A percentile compares a stretch with the other conserved stretches of the same genome.
Conservation (phyloP, 495 filamentous ascomycete genomes). For the Penicillium canescens region DNA sequence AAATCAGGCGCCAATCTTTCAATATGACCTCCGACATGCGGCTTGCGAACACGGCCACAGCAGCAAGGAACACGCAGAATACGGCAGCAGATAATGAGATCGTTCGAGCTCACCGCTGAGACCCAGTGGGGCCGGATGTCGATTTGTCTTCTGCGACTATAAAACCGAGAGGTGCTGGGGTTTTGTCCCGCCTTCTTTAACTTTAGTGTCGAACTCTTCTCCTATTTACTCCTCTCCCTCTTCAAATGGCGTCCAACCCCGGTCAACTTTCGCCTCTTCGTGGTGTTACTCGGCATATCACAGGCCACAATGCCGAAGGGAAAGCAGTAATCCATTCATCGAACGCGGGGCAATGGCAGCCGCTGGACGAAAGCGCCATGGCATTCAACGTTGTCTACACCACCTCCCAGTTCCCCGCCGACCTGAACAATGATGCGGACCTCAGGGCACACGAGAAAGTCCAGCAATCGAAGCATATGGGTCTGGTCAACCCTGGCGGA, state of each 20-base stretch:
- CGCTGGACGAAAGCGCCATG: constrained; percentile 22
- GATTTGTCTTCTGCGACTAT: background rate
- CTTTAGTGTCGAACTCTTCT: background rate
- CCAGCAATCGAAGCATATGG: constrained; percentile 39
- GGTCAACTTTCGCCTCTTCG: constrained; percentile 31
- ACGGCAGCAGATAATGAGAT: background rate
- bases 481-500: constrained; percentile 54
- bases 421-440: constrained; percentile 55
- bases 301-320: constrained; percentile 35
- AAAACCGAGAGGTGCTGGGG: background rate
- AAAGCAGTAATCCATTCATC: constrained; percentile 35
- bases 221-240: background rate
- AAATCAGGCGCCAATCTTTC: background rate
- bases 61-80: background rate
- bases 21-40: background rate
- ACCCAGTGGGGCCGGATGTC: background rate
- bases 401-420: constrained; percentile 55
- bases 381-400: constrained; percentile 44
- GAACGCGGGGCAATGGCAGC: constrained; percentile 13
- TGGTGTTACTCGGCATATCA: constrained; percentile 39
- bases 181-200: too few relatives aligned
- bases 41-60: background rate
- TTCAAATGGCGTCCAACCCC: constrained; percentile 10
- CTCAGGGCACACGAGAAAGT: constrained; percentile 29
- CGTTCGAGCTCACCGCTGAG: background rate